These are phyloP conservation scores for Ophiocordyceps camponoti-leonardi DNA, from an alignment of 2,329 filamentous ascomycete species.

Conservation along the genomic window DNA sequence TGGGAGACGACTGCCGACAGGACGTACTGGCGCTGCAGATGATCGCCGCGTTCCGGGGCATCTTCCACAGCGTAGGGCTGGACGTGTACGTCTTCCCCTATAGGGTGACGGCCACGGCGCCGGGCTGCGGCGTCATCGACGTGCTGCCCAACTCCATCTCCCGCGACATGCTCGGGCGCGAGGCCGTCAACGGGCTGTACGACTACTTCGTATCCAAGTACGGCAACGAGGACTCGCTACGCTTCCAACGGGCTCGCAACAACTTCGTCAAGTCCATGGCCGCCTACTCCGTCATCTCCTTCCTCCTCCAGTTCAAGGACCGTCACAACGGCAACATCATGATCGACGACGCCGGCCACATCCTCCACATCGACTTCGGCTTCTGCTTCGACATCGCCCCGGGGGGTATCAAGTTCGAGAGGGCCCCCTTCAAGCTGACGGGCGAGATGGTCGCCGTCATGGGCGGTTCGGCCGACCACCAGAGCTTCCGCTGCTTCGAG, in stretches of 20 bases:
- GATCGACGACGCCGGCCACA: constrained; percentile 93
- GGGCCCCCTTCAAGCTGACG: constrained; percentile 95
- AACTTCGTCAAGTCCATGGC: constrained; percentile 99
- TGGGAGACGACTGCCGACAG: constrained; percentile 94
- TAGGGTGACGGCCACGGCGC: constrained; percentile 90
- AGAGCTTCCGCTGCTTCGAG: constrained; percentile 91
- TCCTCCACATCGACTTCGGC: constrained; percentile 96
- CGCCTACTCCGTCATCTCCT: constrained; percentile 92
- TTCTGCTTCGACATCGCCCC: constrained; percentile 99
- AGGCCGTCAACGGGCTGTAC: constrained; percentile 94
- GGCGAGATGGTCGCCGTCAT: constrained; percentile 98
- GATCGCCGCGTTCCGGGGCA: constrained; percentile 93
- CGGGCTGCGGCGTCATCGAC: constrained; percentile 95
- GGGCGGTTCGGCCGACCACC: constrained; percentile 70
- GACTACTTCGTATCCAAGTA: constrained; percentile 98
- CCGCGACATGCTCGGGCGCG: constrained; percentile 93
- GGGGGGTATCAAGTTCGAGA: constrained; percentile 92
- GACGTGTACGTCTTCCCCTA: constrained; percentile 97
- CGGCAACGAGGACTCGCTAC: constrained; percentile 84
- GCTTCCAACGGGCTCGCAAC: constrained; percentile 84
- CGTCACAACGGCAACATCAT: constrained; percentile 99
- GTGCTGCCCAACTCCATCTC: constrained; percentile 96
- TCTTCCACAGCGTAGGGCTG: constrained; percentile 86
- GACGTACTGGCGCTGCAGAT: constrained; percentile 94
- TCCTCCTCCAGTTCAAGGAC: constrained; percentile 96